Base-by-base conservation (phyloP, 495 filamentous ascomycete species). In the Talaromyces trachyspermus region DNA sequence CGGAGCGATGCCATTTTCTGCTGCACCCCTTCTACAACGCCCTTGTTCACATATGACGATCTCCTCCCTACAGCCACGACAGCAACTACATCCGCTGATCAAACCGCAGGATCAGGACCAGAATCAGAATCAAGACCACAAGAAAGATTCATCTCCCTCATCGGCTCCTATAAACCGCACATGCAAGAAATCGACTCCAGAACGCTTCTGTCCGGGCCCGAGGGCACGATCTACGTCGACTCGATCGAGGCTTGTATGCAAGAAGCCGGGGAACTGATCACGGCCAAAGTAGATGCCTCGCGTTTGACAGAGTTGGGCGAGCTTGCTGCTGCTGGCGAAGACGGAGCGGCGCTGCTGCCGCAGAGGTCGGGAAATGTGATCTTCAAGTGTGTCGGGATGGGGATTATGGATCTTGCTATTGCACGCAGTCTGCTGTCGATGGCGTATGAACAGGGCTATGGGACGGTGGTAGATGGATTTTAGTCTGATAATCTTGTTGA, bases 231-330 rank as follows among this genome's bases (percentile, higher is more conserved):
- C 29, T 76, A 95, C 25, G 91, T 96, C 14, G 91, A 97, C 59
- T 87, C 82, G 2, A 70, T 84, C 18, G 77, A 85, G 24, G 86
- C 84, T 10, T 91, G 86, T 57, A 55, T 95, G 52, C 78, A 81
- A 56, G 90, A 96, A 57, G 83, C 90, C 0, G 92, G 92, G 2
- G 92, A 98, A 71, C 65, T 98, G 45, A 88, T 91, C 27, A 76
- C 82, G 51, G 88, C 86, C 0, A 76, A 77, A 6, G 59, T 96
- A 4, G 61, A 62, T 26, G 72, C 79, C 5, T 72, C 76, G 15
- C 79, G 94, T 51, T 65, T 96, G 23, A 77, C 90, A 6, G 90
- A 98, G 74, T 73, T 89, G 29, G 90, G 90, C 0, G 89, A 94
- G 56, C 54, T 95, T 48, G 74, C 89, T 39, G 51, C 68, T 18